Percentiles rank a stretch among this genome's conserved stretches.
phyloP scores from a whole-genome alignment of 2,329 filamentous ascomycete genomes.

The Sordariomycetes sp. region DNA sequence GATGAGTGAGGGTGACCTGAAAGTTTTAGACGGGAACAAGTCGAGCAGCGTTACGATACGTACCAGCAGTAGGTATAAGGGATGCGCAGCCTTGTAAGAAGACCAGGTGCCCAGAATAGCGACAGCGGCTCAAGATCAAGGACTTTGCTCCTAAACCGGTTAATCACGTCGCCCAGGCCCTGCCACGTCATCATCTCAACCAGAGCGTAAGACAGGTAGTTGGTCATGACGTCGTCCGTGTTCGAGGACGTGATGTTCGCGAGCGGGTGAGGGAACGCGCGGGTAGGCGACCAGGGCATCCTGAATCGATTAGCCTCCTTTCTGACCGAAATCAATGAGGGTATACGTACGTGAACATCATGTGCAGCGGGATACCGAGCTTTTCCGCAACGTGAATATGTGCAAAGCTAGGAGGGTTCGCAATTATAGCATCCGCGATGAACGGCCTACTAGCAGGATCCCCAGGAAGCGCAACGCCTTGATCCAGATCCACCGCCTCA shows the following conservation, averaged over 20 bases:
- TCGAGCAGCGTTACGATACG: conserved; percentile 7
- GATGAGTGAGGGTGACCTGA: conserved; percentile 57
- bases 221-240: conserved; percentile 63
- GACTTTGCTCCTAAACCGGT: conserved; percentile 64
- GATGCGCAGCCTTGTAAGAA: conserved; percentile 61
- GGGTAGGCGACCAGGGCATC: conserved; percentile 84
- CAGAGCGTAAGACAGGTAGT: conserved; percentile 71
- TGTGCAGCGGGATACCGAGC: conserved; percentile 59
- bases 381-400: conserved; percentile 67
- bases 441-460: conserved; percentile 45
- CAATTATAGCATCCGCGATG: conserved; percentile 70
- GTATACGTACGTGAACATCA: conserved; percentile 73
- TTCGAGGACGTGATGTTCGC: conserved; percentile 70
- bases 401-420: conserved; percentile 66
- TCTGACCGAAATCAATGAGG: neutral
- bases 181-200: conserved; percentile 93
- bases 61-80: conserved; percentile 86
- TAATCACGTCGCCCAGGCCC: conserved; percentile 81
- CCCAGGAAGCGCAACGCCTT: conserved; percentile 18
- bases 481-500: conserved; percentile 34
- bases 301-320: conserved; percentile 19
- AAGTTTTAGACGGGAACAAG: neutral
- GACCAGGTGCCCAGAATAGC: conserved; percentile 68
- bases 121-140: conserved; percentile 68
- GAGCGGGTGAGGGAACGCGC: conserved; percentile 74